Evolutionary conservation across 2,329 filamentous ascomycete species (phyloP), one percentile per base, ranked within the genome.

Genomic region (Ceratocystis ficicola): DNA sequence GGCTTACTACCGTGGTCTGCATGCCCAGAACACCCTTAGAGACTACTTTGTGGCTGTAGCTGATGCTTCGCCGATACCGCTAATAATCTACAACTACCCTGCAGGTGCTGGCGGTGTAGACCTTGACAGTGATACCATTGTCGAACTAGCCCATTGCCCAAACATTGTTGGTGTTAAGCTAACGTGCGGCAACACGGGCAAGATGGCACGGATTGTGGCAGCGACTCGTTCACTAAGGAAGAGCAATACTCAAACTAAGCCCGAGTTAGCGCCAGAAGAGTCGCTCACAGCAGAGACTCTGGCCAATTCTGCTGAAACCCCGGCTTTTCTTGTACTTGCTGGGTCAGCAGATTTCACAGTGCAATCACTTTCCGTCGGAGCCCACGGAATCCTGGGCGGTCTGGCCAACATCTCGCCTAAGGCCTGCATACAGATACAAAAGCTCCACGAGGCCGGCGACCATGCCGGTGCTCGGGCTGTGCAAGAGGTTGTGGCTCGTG

Each of bases 1-100:
- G 3, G 84, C 83, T 63, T 93, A 92, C 77, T 92, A 91, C 76
- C 83, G 85, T 66, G 73, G 81, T 2, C 77, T 89, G 25, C 86
- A 90, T 72, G 83, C 80, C 30, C 80, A 82, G 10, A 79, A 82
- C 6, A 64, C 63, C 1, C 55, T 69, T 17, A 10, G 81, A 30
- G 77, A 80, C 44, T 84, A 86, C 74, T 91, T 89, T 78, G 75
- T 71, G 15, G 79, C 81, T 66, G 83, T 86, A 12, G 84, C 83
- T n/a, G 77, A 79, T 61, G 76, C 71, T 5, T 83, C 80, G 6
- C 82, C 82, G 0, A 77, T 87, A 46, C 84, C 83, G 0, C 74
- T 86, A 44, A 72, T 86, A 41, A 79, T 87, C 70, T 85, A 86
- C 77, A 86, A 86, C 76, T 86, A 82, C 70, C 83, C 84, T 0